A percentile compares a stretch with the other conserved stretches of the same genome.
phyloP scores from a whole-genome alignment of 176 grass and related monocot genomes.

The Oryza meridionalis region DNA sequence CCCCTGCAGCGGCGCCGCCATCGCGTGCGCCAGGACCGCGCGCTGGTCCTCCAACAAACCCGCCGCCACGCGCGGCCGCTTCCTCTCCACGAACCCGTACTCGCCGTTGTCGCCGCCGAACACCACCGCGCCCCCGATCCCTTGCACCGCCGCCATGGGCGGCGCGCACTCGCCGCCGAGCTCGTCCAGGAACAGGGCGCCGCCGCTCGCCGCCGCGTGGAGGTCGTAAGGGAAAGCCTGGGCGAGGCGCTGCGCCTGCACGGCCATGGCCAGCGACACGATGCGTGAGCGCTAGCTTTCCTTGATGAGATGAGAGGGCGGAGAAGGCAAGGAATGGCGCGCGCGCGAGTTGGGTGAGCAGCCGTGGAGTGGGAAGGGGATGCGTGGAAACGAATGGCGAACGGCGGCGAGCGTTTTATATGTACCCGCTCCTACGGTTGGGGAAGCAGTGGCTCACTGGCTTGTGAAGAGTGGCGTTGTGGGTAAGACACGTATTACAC shows the following conservation, averaged over 20 bases:
- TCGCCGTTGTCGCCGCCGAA: neutral
- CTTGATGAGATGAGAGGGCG: neutral
- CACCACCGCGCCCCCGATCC: neutral
- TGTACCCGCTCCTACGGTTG: neutral
- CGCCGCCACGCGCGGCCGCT: conserved; percentile 32
- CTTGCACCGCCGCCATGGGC: neutral
- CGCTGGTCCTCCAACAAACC: neutral
- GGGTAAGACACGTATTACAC: conserved; percentile 12
- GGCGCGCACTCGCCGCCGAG: neutral
- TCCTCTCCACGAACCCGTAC: conserved; percentile 34
- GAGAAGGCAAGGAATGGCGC: neutral
- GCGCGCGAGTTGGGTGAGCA: neutral
- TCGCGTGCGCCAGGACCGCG: neutral
- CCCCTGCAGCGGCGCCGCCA: neutral
- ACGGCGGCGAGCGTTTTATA: conserved; percentile 1
- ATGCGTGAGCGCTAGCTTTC: neutral
- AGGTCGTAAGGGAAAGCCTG: conserved; percentile 33
- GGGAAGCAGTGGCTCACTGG: neutral
- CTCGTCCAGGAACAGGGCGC: neutral
- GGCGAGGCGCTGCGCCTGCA: conserved; percentile 48
- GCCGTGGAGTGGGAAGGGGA: neutral
- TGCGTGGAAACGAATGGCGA: neutral
- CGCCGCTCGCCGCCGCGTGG: neutral
- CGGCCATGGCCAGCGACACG: conserved; percentile 43
- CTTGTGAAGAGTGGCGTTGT: neutral